Evolutionary conservation across 805 yeast species (phyloP), one percentile per base, ranked within the genome.

Genomic region (Debaryomyces tyrocola): DNA sequence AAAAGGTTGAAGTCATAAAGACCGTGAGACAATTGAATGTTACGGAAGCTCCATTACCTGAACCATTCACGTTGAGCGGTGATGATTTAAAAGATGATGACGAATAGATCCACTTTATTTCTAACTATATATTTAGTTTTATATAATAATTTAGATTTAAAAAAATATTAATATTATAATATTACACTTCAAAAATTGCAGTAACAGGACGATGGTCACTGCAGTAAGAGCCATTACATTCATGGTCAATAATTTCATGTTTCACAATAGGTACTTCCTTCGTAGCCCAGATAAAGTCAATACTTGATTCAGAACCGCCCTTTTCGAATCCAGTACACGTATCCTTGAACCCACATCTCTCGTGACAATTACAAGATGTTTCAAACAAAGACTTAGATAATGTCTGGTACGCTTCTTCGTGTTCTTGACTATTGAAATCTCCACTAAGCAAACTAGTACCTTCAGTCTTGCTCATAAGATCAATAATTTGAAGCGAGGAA

Each of bases 1-100:
- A 83, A 57, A 80, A 84, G 20, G 69, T 78, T 28, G 87, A 82
- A 49, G 67, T 79, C 50, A 86, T 91, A 62, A 87, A 84, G 67
- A 92, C 97, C 0, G 84, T 89, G 20, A 85, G 96, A 66, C 95
- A 90, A 65, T 72, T 78, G 62, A 83, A 79, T 59, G 78, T 81
- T 56, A 81, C 83, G 15, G 90, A 80, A 63, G 96, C 90, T 17
- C 95, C 87, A 39, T 56, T 82, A 35, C 88, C 88, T 28, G 83
- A 81, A 55, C 85, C 89, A 18, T 86, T 86, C 60, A 80, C 78
- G 14, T 80, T 86, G 56, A 74, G 74, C 49, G 84, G 77, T 15
- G 74, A 74, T 41, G 84, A 79, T 43, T 72, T 75, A 50, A 82
- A 81, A 46, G 69, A 69, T 43, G 65, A 60, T 34, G 55, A 57